Evolutionary conservation across 2,329 filamentous ascomycete species (phyloP).

Genomic region (Waltergamsia citrina): DNA sequence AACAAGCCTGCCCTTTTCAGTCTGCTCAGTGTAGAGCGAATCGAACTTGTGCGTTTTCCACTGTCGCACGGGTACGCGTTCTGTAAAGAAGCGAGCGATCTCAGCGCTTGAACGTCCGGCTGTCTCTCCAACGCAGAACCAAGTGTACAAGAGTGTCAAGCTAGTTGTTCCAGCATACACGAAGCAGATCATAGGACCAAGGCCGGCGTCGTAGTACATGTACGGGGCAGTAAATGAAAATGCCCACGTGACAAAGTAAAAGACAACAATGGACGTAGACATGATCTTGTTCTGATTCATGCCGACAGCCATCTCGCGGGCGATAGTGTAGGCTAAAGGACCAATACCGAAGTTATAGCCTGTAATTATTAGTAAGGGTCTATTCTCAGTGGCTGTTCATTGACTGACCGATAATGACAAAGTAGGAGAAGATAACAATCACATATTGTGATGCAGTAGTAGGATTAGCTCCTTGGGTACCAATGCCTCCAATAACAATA

Average conservation of each 20-base stretch:
- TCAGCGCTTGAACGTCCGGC: constrained; percentile 22
- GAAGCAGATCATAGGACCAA: constrained; percentile 22
- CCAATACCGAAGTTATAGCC: constrained; percentile 28
- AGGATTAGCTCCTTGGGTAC: constrained; percentile 7
- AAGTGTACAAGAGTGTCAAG: constrained; percentile 17
- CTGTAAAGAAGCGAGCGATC: constrained; percentile 26
- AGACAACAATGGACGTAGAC: constrained; percentile 26
- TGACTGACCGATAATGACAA: constrained; percentile 19
- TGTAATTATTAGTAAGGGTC: background rate
- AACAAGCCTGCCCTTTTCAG: too few species aligned
- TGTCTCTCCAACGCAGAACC: constrained; percentile 29
- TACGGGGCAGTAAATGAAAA: constrained; percentile 22
- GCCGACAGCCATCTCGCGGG: constrained; percentile 31
- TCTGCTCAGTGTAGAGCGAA: constrained; percentile 5
- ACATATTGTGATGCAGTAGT: constrained; percentile 8
- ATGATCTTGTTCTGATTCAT: constrained; percentile 35
- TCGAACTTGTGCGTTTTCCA: constrained; percentile 16
- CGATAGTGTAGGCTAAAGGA: constrained; percentile 25
- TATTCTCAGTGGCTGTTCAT: background rate
- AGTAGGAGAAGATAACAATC: constrained; percentile 13
- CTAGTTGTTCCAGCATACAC: constrained; percentile 19
- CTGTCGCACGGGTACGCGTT: constrained; percentile 19
- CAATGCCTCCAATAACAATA: constrained; percentile 16
- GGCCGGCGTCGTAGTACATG: constrained; percentile 19
- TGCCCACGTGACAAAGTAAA: constrained; percentile 23